Percentiles rank a stretch among this genome's conserved stretches.
These are phyloP conservation scores for Mycena olivaceomarginata DNA, from an alignment of 768 basidiomycete species.

Conservation along the genomic window DNA sequence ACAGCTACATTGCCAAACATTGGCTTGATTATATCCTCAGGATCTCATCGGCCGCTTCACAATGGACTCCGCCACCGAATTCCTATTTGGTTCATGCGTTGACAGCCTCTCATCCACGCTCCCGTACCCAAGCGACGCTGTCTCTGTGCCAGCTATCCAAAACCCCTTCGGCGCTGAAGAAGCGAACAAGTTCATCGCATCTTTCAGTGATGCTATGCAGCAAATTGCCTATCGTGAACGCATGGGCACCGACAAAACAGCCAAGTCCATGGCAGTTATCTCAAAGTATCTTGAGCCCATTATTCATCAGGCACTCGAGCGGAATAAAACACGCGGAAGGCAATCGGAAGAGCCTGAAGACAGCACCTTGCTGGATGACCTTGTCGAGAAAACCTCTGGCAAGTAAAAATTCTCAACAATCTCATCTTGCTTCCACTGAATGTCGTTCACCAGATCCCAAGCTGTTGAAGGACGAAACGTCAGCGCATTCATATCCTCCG, in stretches of 20 bases:
- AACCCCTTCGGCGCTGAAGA: not conserved
- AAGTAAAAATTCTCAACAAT: not conserved
- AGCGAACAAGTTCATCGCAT: not conserved
- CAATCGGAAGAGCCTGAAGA: not conserved
- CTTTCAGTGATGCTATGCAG: slow-evolving; percentile 5
- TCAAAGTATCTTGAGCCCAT: slow-evolving; percentile 38
- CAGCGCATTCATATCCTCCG: no score
- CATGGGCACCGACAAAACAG: slow-evolving; percentile 32
- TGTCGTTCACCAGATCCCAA: not conserved
- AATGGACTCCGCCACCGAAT: slow-evolving; percentile 51
- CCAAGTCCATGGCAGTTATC: slow-evolving; percentile 36
- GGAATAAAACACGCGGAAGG: not conserved
- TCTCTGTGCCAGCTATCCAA: not conserved
- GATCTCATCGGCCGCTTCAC: slow-evolving; percentile 25
- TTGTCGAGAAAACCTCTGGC: not conserved
- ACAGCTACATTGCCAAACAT: not conserved
- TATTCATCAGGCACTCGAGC: slow-evolving; percentile 36
- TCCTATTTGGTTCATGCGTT: slow-evolving; percentile 55
- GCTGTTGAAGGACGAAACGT: not conserved
- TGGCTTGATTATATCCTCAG: not conserved
- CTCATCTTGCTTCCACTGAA: not conserved
- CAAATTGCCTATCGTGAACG: slow-evolving; percentile 14
- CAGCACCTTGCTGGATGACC: not conserved
- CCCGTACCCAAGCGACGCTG: slow-evolving; percentile 42
- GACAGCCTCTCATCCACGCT: slow-evolving; percentile 45